Base-by-base conservation (phyloP, 2,329 filamentous ascomycete genomes). In the Knufia petricola region DNA sequence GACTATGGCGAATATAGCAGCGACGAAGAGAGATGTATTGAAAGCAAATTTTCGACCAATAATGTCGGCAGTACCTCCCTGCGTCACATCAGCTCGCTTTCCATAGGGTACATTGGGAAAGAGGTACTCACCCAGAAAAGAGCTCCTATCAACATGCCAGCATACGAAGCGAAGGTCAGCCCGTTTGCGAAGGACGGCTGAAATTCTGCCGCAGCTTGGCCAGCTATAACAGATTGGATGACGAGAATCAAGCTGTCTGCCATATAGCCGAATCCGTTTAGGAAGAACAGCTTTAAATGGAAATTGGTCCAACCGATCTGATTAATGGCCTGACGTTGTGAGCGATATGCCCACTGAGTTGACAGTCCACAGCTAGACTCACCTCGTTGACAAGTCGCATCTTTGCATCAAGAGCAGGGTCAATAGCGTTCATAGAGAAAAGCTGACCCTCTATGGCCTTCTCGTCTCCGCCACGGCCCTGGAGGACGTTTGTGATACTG, bases 121-220 rank as follows among this genome's bases (percentile, higher is more conserved):
- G n/a, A n/a, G n/a, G 3, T 81, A 82, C 51, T 85, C 79, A 82
- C 82, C 81, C 82, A 86, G 64, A 85, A 84, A 21, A 84, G 60
- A 13, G 68, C 68, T 10, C 69, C 69, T 1, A 66, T 57, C 4
- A 71, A 58, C 52, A 72, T 60, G 19, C 68, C 69, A 10, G 67
- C 60, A 44, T 71, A 68, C 3, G 64, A 63, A 2, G 66, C 68
- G 4, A 71, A 58, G 2, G 66, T 63, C 24, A 69, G 54, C 2
- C 56, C 56, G 13, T 51, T 53, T 3, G 50, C 38, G 43, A 55
- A 54, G 3, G 50, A 52, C 12, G 54, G 54, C 12, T 50, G 47
- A 23, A 57, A 58, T 37, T 58, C 56, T 10, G 49, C 26, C 3
- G 51, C 55, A 15, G 55, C 56, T 38, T 56, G 54, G 12, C 51